Base-by-base conservation (phyloP, 306 rosid genomes). In the Cicer chorassanicum region DNA sequence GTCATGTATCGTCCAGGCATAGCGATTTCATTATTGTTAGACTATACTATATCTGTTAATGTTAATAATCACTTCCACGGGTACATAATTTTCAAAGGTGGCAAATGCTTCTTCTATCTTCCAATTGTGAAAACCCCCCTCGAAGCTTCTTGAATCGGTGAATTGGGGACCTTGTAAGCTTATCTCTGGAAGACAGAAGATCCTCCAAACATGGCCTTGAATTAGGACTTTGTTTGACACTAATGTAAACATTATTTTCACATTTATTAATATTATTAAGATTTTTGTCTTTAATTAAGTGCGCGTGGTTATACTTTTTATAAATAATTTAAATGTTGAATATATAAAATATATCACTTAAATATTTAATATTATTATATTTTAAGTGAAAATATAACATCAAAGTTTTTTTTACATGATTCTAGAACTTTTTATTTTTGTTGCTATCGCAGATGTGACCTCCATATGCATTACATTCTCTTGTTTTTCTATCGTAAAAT, bases 201-300 rank as follows among this genome's bases (percentile, higher is more conserved):
- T 75, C 90, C 91, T 80, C 70, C 65, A 76, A 80, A 76, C 15
- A 68, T 75, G 87, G 87, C 92, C 76, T 45, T 78, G 15, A 75
- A 84, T 85, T 63, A 81, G 92, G 91, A 82, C 82, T 73, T 60
- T 84, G 92, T 84, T 84, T 79, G 85, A 73, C 51, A 53, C 3
- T 24, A 24, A 55, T 55, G 36, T 4, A 46, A 51, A 77, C 75
- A 77, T 41, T 77, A 55, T 43, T 57, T 14, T 38, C 41, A 16
- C 38, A 6, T 48, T 78, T 39, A 36, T 21, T 19, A 19, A 19
- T 16, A 16, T 16, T 16, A 16, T 16, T 16, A 16, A 16, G 1
- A 16, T 16, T 16, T 16, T 0, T 16, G 18, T 16, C n/a, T n/a
- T 16, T 16, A 16, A 16, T 16, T 16, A 19, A 19, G 21, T 1